Evolutionary conservation across 2,329 filamentous ascomycete genomes (phyloP), one percentile per base, ranked within the genome.

Genomic region (Hypoxylon sp.): DNA sequence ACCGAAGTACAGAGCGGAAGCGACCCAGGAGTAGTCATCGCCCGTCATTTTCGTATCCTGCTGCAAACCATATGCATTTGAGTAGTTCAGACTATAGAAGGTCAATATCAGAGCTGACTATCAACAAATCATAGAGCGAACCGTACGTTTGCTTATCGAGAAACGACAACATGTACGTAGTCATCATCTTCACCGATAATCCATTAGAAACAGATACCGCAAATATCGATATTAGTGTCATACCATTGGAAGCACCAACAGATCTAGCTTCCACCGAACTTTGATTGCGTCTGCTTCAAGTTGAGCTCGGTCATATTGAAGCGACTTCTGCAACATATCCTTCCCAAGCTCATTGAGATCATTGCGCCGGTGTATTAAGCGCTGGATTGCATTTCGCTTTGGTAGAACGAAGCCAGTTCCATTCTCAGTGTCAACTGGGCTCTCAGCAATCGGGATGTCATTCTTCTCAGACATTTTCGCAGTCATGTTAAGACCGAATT

Each of bases 11-110:
- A 81, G 76, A 9, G 80, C 80, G 2, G 81, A 81, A 23, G 80
- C 80, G 10, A 82, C 80, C 81, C 81, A 83, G 11, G 80, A 80
- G 69, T 83, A 82, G 61, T 81, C 75, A 57, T 81, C 75, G 45
- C 81, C 81, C 49, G 75, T 75, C 64, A 83, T 79, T 7, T 79
- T 73, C 2, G 81, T 80, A 52, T 83, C 81, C 2, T 70, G 69
- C 64, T 82, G 81, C 1, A 83, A 74, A 4, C 80, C 79, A 65
- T 83, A 83, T 6, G 81, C 80, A 55, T 82, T 82, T 48, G 77
- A 75, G 67, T 79, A 79, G 70, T 80, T 80, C 38, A 80, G 74
- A 3, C 71, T 73, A 32, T 14, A 19, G 21, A 36, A 19, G 10
- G 30, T 56, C 14, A 32, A 28, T 32, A 49, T 25, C 14, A 41